Conservation (phyloP, 108 stramenopile genomes). For the Aurantiochytrium sp. region DNA sequence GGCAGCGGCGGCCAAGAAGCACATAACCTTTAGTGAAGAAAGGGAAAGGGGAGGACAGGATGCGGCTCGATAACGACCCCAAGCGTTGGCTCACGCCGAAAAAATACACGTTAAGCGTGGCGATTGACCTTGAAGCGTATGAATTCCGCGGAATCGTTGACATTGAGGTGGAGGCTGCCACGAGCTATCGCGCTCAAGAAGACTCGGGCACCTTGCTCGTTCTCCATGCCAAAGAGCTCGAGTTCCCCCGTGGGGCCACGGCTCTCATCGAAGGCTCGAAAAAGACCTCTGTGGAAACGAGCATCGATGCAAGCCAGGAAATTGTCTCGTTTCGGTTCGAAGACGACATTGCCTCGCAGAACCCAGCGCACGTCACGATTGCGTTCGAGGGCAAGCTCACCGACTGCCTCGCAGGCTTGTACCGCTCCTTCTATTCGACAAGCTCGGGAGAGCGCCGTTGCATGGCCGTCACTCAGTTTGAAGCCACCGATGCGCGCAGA, state of each 20-base stretch:
- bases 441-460: constrained; percentile 62
- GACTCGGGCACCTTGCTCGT: constrained; percentile 35
- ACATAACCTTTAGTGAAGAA: too few species aligned
- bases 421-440: constrained; percentile 72
- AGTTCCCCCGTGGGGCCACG: background rate
- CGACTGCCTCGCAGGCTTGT: constrained; percentile 93
- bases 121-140: constrained; percentile 68
- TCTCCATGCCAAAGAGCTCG: constrained; percentile 80
- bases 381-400: constrained; percentile 70
- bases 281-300: constrained; percentile 65
- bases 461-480: constrained; percentile 93
- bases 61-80: background rate
- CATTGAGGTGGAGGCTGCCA: constrained; percentile 43
- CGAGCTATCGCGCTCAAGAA: constrained; percentile 26
- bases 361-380: constrained; percentile 39
- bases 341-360: background rate
- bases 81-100: constrained; percentile 26
- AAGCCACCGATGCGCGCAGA: constrained; percentile 75
- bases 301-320: constrained; percentile 43
- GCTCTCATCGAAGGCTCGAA: constrained; percentile 42
- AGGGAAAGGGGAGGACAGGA: background rate
- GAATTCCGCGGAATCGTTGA: constrained; percentile 63
- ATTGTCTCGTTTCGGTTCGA: constrained; percentile 38
- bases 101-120: constrained; percentile 66
- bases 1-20: too few species aligned